Base-by-base conservation (phyloP, 768 basidiomycete genomes). In the Boletus vermiculosoides region DNA sequence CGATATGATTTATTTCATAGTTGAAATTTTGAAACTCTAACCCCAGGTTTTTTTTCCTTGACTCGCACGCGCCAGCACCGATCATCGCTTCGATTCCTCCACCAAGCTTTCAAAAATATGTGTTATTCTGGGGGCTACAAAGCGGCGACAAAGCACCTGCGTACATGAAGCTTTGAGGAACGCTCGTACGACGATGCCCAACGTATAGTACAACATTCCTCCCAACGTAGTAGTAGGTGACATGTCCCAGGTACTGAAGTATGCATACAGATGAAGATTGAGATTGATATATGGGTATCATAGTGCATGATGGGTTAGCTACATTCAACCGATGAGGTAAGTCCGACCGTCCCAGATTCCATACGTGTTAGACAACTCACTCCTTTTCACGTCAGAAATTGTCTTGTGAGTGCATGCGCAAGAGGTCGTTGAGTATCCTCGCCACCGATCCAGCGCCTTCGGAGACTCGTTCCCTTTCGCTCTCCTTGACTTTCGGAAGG, bases 381-480 rank as follows among this genome's bases (percentile, higher is more conserved):
- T 67, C 67, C 60, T 58, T 59, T 56, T 40, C 68, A 22, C 64
- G 66, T 60, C 71, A 73, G 71, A 76, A 71, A 22, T 66, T 50
- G 54, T 72, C 73, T 47, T 76, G 74, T 58, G 69, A 64, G 46
- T 80, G 80, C 66, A 77, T 74, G 61, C 76, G 80, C 76, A 91
- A 74, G 52, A 92, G 75, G 64, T 88, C 85, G 71, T 87, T 90
- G 55, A 92, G 77, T 68, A 77, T 81, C 60, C 90, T 77, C 48
- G 83, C 85, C 50, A 93, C 90, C 30, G 74, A 72, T 28, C 88
- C 89, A 1, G 87, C 87, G n/a, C 85, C 90, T 55, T 81, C 80
- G 71, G 82, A 80, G 49, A 92, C 88, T 64, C 71, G 80, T 65
- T 84, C 88, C 67, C 77, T 79, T 58, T 91, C 87, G 36, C 68